Evolutionary conservation across 140 eudicot genomes (phyloP), one percentile per base, ranked within the genome.

Genomic region (Cichorium intybus): DNA sequence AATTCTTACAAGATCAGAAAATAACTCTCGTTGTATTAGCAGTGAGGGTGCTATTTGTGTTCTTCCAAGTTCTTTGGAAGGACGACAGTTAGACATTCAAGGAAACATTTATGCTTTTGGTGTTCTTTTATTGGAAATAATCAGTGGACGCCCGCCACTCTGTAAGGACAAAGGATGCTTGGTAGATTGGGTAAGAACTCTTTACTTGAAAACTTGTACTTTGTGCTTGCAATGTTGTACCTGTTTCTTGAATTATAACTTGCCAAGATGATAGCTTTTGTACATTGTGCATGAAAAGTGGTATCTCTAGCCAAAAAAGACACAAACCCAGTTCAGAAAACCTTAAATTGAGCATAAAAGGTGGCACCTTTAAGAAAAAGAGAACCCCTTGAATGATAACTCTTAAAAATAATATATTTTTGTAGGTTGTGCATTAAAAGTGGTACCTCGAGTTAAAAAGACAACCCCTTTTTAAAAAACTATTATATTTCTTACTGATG

Each of bases 91-190:
- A 24, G 92, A 92, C 63, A 59, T 92, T 54, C 85, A 83, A 62
- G 95, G 95, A 1, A 92, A 92, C 73, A 80, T 92, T 11, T 88
- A 88, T 28, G 89, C 95, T 33, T 92, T 92, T 65, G 98, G 98
- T 11, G 83, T 88, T 62, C 95, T 92, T 54, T 57, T 92, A 28
- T 85, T 92, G 51, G 98, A 92, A 70, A 84, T 92, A 29, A 47
- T 92, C 71, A 92, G 96, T 10, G 98, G 98, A 39, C 84, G 94
- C n/a, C 96, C 85, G 41, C 86, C 96, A 55, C 84, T 76, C 56
- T 78, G 85, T 78, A 84, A 88, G 72, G 87, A 92, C 50, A 82
- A 80, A 69, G 98, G 96, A 28, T 80, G 79, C 80, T 71, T 92
- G 51, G 89, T 87, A 15, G 98, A 88, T 63, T 92, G 98, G 98